Conservation (phyloP, 164 flowering plant species). For the Brasenia schreberi region DNA sequence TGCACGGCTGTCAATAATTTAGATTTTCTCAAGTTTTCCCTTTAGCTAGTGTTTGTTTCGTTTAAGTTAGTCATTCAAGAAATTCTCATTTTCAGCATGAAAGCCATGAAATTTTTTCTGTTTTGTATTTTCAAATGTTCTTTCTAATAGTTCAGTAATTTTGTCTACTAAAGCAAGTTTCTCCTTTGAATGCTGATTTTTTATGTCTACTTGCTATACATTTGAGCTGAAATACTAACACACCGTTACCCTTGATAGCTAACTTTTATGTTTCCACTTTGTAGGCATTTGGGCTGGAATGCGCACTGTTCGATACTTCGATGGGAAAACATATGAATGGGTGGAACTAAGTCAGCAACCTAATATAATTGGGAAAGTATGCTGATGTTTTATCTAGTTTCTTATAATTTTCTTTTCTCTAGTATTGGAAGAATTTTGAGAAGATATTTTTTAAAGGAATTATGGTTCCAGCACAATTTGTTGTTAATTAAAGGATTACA, state of each 20-base stretch:
- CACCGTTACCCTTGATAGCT: neutral
- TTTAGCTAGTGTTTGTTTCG: neutral
- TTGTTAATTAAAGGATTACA: too few species aligned
- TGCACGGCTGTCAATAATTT: too few species aligned
- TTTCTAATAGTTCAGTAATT: too few species aligned
- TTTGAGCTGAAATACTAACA: neutral
- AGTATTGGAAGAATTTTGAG: too few species aligned
- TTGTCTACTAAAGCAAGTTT: too few species aligned
- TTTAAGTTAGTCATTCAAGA: neutral
- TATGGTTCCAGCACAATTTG: too few species aligned
- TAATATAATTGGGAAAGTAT: constrained; percentile 72
- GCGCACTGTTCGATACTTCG: constrained; percentile 92
- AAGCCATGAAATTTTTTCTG: too few species aligned
- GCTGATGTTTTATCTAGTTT: constrained; percentile 7
- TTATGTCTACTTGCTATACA: too few species aligned
- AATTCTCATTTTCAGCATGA: neutral
- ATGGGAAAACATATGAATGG: constrained; percentile 98
- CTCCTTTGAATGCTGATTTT: too few species aligned
- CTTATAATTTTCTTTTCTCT: neutral
- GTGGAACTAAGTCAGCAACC: constrained; percentile 97
- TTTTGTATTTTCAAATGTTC: too few species aligned
- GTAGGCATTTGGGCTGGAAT: constrained; percentile 99
- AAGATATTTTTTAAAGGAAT: too few species aligned
- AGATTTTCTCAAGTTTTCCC: neutral
- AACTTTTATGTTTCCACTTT: constrained; percentile 1